Evolutionary conservation across 2,329 filamentous ascomycete species (phyloP).

Genomic region (Calycina herbarum): DNA sequence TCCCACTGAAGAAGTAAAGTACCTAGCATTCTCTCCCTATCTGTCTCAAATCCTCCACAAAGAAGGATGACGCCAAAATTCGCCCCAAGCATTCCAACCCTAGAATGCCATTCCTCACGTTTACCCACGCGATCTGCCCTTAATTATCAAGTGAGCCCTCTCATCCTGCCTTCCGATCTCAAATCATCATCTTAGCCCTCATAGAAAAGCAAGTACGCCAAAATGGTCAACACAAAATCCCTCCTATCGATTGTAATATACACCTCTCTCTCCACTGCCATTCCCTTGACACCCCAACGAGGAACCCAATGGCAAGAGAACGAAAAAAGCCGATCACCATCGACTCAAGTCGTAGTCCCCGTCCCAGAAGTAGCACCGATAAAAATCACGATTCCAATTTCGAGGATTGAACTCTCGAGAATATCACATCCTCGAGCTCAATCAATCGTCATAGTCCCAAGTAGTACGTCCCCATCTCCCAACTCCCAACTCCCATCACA

Average conservation of each 20-base stretch:
- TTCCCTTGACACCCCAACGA: conserved; percentile 2
- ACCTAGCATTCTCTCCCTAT: not conserved
- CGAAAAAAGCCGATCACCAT: not conserved
- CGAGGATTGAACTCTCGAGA: not conserved
- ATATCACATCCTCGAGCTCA: not conserved
- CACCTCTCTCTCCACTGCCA: not conserved
- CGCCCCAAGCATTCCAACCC: not conserved
- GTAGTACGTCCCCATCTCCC: not conserved
- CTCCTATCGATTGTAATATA: not conserved
- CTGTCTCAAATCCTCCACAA: not conserved
- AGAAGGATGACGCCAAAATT: not conserved
- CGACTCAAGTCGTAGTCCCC: not conserved
- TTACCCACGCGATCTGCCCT: not conserved
- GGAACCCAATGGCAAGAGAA: not conserved
- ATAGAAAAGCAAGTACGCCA: not conserved
- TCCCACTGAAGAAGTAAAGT: not conserved
- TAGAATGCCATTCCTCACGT: not conserved
- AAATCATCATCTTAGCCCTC: not conserved
- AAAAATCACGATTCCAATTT: not conserved
- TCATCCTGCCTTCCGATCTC: not conserved
- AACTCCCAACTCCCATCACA: not conserved
- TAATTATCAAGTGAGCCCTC: not conserved
- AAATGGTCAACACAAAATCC: not conserved
- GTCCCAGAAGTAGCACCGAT: not conserved
- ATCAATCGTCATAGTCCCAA: not conserved